phyloP scores from a whole-genome alignment of 768 basidiomycete genomes.

The Mycena vitilis region DNA sequence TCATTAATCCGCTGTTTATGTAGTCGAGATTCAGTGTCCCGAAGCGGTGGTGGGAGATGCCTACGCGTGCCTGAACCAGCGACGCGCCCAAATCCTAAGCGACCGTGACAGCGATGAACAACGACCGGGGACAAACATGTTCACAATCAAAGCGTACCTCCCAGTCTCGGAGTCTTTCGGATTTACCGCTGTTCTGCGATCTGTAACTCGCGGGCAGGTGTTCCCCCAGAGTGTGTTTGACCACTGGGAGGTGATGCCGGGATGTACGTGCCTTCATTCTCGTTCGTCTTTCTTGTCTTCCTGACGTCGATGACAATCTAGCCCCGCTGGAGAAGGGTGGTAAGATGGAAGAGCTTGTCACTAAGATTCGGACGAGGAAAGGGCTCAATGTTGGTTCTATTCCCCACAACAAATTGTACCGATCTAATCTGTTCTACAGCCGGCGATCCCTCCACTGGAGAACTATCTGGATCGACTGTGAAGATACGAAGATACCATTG shows the following conservation, averaged over 20 bases:
- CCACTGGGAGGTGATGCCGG: constrained; percentile 89
- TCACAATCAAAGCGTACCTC: constrained; percentile 97
- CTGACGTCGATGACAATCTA: constrained; percentile 38
- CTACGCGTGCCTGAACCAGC: constrained; percentile 92
- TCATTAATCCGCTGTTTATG: not conserved
- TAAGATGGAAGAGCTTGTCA: constrained; percentile 89
- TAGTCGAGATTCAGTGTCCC: constrained; percentile 97
- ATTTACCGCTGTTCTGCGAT: constrained; percentile 95
- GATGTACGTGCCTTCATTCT: constrained; percentile 61
- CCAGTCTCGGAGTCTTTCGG: constrained; percentile 94
- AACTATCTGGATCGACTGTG: constrained; percentile 18
- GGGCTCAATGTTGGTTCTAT: constrained; percentile 81
- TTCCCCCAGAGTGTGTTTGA: constrained; percentile 97
- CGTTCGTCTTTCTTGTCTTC: not conserved
- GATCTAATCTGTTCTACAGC: not conserved
- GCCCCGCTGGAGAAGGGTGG: constrained; percentile 89
- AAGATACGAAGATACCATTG: too few relatives aligned
- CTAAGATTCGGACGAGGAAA: constrained; percentile 87
- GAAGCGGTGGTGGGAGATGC: constrained; percentile 98
- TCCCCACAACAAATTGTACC: too few relatives aligned
- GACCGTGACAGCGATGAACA: constrained; percentile 81
- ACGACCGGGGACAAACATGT: constrained; percentile 97
- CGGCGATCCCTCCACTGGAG: constrained; percentile 13
- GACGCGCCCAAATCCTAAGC: constrained; percentile 94
- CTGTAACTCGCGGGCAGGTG: constrained; percentile 93